Conservation (phyloP, 2,329 filamentous ascomycete species). For the Claviceps quebecensis region DNA sequence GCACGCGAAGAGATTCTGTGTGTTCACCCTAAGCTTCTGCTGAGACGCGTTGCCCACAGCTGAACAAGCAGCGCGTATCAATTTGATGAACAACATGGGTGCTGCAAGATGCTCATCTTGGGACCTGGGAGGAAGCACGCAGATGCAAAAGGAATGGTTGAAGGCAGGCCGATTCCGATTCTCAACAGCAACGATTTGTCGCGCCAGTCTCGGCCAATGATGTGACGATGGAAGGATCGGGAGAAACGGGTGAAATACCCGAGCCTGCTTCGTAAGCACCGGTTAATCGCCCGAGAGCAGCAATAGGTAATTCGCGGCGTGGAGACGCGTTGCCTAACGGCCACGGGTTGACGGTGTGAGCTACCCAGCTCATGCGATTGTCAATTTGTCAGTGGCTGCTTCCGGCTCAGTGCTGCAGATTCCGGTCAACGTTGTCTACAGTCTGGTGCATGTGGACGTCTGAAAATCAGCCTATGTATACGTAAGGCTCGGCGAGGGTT, state of each 20-base stretch:
- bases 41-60: neutral
- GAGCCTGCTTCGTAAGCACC: neutral
- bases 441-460: neutral
- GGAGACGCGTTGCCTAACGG: neutral
- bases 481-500: neutral
- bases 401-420: neutral
- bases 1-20: neutral
- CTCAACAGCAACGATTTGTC: neutral
- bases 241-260: neutral
- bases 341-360: neutral
- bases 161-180: neutral
- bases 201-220: neutral
- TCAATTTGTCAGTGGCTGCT: neutral
- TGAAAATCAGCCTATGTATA: neutral
- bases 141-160: neutral
- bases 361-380: neutral
- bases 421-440: neutral
- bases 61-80: neutral
- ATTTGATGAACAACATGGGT: neutral
- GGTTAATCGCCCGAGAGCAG: neutral
- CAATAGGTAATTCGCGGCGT: neutral
- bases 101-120: neutral
- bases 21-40: neutral
- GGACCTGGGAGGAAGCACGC: neutral
- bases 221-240: neutral